A percentile compares a stretch with the other conserved stretches of the same genome.
Conservation (phyloP, 495 filamentous ascomycete genomes). For the Beverwykella pulmonaria region DNA sequence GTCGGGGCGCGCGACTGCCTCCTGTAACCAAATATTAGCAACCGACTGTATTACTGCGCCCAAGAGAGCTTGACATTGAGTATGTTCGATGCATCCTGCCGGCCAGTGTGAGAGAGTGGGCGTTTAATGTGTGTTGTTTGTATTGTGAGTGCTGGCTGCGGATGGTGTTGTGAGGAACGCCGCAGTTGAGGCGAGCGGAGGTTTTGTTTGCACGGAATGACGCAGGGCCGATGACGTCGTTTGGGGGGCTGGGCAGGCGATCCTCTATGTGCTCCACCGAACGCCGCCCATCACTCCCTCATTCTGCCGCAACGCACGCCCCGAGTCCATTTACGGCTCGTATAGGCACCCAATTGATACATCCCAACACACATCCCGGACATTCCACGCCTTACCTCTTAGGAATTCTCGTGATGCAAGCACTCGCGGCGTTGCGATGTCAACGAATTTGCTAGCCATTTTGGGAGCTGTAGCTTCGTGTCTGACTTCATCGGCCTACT, state of each 20-base stretch:
- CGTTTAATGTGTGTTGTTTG: neutral
- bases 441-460: no score
- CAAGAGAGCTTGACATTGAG: conserved; percentile 61
- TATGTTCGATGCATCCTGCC: conserved; percentile 91
- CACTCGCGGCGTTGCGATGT: no score
- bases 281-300: neutral
- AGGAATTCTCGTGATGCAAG: no score
- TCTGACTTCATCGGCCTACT: no score
- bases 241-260: conserved; percentile 4
- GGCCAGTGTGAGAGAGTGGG: conserved; percentile 10
- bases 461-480: no score
- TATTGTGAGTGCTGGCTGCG: neutral
- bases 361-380: no score
- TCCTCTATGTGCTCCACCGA: neutral
- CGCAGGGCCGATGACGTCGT: conserved; percentile 2
- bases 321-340: neutral
- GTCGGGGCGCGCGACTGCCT: conserved; percentile 93
- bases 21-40: conserved; percentile 40
- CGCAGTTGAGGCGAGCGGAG: neutral
- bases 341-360: no score
- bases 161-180: neutral
- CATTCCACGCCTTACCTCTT: no score
- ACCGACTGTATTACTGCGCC: no score
- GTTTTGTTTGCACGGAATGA: conserved; percentile 21
- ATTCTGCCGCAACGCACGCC: neutral